A percentile compares a stretch with the other conserved stretches of the same genome.
Evolutionary conservation across 192 early-diverging fungal species (phyloP).

Genomic region (Allomyces javanicus): DNA sequence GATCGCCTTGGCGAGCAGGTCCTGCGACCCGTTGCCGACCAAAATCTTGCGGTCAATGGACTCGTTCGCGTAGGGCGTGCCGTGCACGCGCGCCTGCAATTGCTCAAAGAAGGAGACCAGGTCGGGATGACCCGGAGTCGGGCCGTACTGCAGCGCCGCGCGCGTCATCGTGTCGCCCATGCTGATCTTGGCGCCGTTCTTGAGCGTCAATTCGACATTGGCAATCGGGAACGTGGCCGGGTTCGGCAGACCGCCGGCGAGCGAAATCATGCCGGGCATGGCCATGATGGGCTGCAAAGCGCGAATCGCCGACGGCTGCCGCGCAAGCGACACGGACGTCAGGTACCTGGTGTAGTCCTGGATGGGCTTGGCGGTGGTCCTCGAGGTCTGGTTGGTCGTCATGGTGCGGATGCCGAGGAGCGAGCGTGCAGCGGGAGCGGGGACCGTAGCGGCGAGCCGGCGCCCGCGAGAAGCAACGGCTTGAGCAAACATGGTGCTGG

Average conservation of each 20-base stretch:
- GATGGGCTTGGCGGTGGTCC: background rate
- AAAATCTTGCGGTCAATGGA: background rate
- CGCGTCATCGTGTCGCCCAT: background rate
- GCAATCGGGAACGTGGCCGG: conserved; percentile 9
- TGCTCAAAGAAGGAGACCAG: background rate
- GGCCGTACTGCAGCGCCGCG: background rate
- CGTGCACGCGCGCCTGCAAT: background rate
- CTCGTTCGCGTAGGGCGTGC: background rate
- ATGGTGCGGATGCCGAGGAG: too few relatives aligned
- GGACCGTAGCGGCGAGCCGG: too few relatives aligned
- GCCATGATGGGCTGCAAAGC: conserved; percentile 7
- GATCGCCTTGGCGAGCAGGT: conserved; percentile 19
- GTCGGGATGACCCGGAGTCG: background rate
- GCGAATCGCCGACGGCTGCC: conserved; percentile 9
- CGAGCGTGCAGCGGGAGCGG: too few relatives aligned
- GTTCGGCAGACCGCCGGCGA: conserved; percentile 8
- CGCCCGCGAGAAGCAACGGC: too few relatives aligned
- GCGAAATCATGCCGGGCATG: conserved; percentile 10
- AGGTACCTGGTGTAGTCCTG: conserved; percentile 5
- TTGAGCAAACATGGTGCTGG: too few relatives aligned
- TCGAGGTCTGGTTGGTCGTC: background rate
- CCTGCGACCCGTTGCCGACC: background rate
- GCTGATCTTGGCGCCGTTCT: background rate
- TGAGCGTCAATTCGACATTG: background rate
- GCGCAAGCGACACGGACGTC: conserved; percentile 1